These are phyloP conservation scores for Colletotrichum sublineola DNA, from an alignment of 2,329 filamentous ascomycete species.

Conservation along the genomic window DNA sequence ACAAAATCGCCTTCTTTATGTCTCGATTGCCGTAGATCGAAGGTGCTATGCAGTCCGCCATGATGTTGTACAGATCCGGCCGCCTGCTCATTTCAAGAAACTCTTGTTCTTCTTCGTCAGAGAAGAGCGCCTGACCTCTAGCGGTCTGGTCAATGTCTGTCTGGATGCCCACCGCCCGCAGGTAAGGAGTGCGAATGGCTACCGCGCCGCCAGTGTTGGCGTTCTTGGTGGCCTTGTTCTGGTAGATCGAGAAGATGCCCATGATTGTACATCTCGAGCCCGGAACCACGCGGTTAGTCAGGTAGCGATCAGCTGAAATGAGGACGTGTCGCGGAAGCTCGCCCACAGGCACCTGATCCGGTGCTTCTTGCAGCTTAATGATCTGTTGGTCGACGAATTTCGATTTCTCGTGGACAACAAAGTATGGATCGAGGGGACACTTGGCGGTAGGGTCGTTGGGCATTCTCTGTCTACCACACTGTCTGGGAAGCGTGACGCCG, in stretches of 20 bases:
- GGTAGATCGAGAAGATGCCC: conserved; percentile 98
- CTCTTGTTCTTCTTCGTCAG: conserved; percentile 97
- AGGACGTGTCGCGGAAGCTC: conserved; percentile 95
- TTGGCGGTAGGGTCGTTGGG: conserved; percentile 77
- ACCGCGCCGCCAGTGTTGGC: conserved; percentile 82
- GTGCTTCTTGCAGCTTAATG: conserved; percentile 96
- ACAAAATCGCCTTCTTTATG: conserved; percentile 98
- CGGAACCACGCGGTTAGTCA: conserved; percentile 95
- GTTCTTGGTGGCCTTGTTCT: conserved; percentile 88
- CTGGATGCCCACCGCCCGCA: conserved; percentile 92
- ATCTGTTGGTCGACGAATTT: conserved; percentile 98
- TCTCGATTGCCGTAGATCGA: conserved; percentile 97
- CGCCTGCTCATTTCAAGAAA: conserved; percentile 91
- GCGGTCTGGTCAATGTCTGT: conserved; percentile 90
- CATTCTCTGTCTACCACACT: conserved; percentile 75
- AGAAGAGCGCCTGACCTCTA: conserved; percentile 86
- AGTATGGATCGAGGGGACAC: conserved; percentile 95
- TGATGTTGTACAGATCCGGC: conserved; percentile 91
- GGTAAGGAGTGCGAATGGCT: conserved; percentile 94
- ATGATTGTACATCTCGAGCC: conserved; percentile 95
- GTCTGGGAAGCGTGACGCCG: conserved; percentile 85
- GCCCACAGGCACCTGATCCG: conserved; percentile 96
- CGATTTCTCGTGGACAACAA: conserved; percentile 93
- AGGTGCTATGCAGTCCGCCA: conserved; percentile 93
- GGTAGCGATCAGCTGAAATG: conserved; percentile 94